Percentiles rank a stretch among this genome's conserved stretches.
Conservation (phyloP, 768 basidiomycete genomes). For the Pholiota molesta region DNA sequence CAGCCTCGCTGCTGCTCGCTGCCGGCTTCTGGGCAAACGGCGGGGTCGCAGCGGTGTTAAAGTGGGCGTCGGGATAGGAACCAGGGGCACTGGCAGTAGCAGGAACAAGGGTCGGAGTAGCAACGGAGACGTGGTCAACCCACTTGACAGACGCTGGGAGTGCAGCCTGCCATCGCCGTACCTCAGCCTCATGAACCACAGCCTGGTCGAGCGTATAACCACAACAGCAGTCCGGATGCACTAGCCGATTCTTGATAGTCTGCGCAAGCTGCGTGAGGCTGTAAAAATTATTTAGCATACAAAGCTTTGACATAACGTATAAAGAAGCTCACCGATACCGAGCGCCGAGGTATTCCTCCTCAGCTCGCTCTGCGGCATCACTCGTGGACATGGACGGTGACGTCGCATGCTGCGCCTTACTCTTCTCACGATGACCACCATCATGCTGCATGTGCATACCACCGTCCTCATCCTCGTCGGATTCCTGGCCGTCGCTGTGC, state of each 20-base stretch:
- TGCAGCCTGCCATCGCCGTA: slow-evolving; percentile 54
- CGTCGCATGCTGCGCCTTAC: neutral
- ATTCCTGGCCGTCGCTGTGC: slow-evolving; percentile 2
- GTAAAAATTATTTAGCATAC: neutral
- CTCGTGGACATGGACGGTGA: neutral
- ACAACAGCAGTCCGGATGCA: slow-evolving; percentile 40
- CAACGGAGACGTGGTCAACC: slow-evolving; percentile 13
- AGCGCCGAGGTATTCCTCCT: slow-evolving; percentile 34
- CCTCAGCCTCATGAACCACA: slow-evolving; percentile 54
- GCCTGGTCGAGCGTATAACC: slow-evolving; percentile 67
- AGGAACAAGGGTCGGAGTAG: neutral
- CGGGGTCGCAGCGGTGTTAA: neutral
- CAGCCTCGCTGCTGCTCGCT: neutral
- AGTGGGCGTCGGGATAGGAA: neutral
- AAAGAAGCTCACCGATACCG: slow-evolving; percentile 60
- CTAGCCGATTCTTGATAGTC: slow-evolving; percentile 54
- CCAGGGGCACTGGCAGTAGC: neutral
- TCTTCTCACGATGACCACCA: neutral
- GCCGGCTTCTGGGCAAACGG: neutral
- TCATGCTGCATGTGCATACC: neutral
- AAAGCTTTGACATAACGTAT: neutral
- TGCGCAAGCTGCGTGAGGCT: slow-evolving; percentile 70
- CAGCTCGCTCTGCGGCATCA: slow-evolving; percentile 4
- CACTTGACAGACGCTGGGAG: slow-evolving; percentile 47
- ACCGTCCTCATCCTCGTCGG: slow-evolving; percentile 8